Percentiles rank a stretch among this genome's conserved stretches.
Evolutionary conservation across 441 rosid genomes (phyloP).

Genomic region (Croton laevigatus): DNA sequence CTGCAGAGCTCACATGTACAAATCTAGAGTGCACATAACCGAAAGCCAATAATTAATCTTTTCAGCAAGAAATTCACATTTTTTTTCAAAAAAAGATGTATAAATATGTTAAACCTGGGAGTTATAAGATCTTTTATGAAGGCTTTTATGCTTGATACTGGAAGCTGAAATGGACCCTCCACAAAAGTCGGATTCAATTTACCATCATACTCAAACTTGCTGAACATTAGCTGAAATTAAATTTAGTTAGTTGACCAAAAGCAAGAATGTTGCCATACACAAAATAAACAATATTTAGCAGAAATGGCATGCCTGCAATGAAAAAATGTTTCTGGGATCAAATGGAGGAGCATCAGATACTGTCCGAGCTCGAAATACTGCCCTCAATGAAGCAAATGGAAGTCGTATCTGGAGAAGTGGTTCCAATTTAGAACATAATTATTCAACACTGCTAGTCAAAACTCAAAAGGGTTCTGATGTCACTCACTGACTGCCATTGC

Average conservation of each 20-base stretch:
- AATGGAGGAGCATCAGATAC: constrained; percentile 71
- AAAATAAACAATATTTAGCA: background rate
- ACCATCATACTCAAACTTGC: constrained; percentile 95
- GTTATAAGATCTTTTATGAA: constrained; percentile 69
- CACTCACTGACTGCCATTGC: constrained; percentile 83
- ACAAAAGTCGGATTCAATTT: constrained; percentile 76
- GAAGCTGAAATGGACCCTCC: constrained; percentile 86
- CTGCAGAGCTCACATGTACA: constrained; percentile 89
- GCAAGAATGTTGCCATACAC: background rate
- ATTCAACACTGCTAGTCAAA: constrained; percentile 6
- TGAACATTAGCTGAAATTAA: constrained; percentile 81
- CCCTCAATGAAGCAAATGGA: constrained; percentile 77
- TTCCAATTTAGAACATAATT: constrained; percentile 1
- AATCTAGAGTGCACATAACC: constrained; percentile 46
- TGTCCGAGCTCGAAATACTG: constrained; percentile 77
- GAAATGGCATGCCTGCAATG: constrained; percentile 60
- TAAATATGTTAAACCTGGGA: constrained; percentile 53
- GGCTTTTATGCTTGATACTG: constrained; percentile 57
- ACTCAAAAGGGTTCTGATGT: background rate
- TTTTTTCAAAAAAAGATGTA: background rate
- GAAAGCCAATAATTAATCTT: background rate
- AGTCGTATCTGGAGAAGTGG: constrained; percentile 46
- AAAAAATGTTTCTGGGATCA: constrained; percentile 58
- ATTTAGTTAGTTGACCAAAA: constrained; percentile 17
- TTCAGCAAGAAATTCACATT: background rate